phyloP scores from a whole-genome alignment of 164 flowering plant species.

The Santalum album region DNA sequence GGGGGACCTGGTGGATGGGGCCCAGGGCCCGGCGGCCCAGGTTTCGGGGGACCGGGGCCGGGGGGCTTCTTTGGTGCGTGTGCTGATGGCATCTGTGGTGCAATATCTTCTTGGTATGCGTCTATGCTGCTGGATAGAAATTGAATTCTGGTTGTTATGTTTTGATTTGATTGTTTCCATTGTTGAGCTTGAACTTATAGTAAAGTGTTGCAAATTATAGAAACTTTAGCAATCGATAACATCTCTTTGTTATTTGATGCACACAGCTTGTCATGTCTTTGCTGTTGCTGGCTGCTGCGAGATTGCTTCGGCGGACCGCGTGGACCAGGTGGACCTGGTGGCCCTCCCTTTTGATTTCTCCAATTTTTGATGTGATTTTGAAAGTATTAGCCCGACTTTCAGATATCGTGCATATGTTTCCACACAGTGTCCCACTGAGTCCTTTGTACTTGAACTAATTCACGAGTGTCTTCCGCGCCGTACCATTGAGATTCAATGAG shows the following conservation, averaged over 20 bases:
- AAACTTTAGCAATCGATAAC: too few species aligned
- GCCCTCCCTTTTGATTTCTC: neutral
- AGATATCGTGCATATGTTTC: too few species aligned
- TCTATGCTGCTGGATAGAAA: too few species aligned
- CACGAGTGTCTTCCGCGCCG: too few species aligned
- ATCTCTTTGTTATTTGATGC: neutral
- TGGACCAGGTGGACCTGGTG: neutral
- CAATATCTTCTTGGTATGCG: neutral
- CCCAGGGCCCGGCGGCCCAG: neutral
- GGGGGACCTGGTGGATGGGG: neutral
- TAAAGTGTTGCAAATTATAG: too few species aligned
- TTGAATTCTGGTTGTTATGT: neutral
- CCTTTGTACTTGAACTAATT: too few species aligned
- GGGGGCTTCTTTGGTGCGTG: neutral
- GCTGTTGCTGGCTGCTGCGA: neutral
- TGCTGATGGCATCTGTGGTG: neutral
- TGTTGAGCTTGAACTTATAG: neutral
- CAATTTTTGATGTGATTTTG: too few species aligned
- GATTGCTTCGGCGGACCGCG: neutral
- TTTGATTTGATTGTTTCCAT: neutral
- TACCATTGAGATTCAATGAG: too few species aligned
- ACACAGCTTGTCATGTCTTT: neutral
- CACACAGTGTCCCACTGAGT: too few species aligned
- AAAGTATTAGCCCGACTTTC: too few species aligned
- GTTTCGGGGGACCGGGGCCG: neutral